Evolutionary conservation across 495 filamentous ascomycete species (phyloP).

Genomic region (Penicillium goetzii): DNA sequence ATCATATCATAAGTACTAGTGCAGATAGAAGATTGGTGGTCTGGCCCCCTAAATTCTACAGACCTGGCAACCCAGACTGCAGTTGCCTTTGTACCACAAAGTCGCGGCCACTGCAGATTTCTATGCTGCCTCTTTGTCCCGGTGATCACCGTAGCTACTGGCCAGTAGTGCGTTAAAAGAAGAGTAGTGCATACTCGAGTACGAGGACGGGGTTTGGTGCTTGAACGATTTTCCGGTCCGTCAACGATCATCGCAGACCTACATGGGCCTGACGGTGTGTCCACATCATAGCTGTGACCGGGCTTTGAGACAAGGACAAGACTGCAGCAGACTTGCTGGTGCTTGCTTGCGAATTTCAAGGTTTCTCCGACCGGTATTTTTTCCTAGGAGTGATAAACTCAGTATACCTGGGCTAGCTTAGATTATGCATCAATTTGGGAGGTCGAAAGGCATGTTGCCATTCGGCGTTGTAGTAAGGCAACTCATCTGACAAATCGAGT

Average conservation of each 20-base stretch:
- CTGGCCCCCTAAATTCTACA: not conserved
- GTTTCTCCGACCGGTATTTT: not conserved
- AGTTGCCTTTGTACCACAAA: not conserved
- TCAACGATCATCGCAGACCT: conserved; percentile 1
- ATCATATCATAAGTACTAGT: not conserved
- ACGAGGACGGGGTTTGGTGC: conserved; percentile 1
- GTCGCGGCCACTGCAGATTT: not conserved
- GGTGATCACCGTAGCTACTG: not conserved
- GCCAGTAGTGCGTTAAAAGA: not conserved
- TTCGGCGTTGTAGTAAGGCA: not conserved
- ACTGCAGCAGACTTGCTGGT: no score
- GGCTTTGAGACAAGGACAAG: not conserved
- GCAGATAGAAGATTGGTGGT: not conserved
- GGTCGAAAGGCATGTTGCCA: not conserved
- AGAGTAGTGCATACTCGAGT: not conserved
- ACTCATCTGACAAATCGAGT: not conserved
- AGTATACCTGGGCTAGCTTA: not conserved
- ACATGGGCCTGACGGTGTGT: conserved; percentile 4
- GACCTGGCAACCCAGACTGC: not conserved
- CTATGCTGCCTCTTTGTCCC: not conserved
- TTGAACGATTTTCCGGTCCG: not conserved
- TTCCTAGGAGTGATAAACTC: not conserved
- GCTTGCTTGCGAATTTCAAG: not conserved
- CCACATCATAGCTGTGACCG: conserved; percentile 5
- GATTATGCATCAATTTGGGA: not conserved